Evolutionary conservation across 306 rosid genomes (phyloP).

Genomic region (Prunus dulcis): DNA sequence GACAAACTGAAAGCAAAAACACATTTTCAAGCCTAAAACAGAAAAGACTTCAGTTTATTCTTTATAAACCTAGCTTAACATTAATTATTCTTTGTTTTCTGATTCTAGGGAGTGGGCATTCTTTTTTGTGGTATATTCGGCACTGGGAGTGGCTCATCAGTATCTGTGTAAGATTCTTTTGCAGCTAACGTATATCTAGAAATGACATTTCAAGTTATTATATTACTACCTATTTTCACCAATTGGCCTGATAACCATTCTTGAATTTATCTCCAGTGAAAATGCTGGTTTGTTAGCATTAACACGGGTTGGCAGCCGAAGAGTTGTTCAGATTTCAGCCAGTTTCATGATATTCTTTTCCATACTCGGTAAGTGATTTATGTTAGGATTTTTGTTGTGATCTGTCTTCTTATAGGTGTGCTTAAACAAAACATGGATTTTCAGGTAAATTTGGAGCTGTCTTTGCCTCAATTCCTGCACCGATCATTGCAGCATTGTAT

Average conservation of each 20-base stretch:
- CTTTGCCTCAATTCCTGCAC: conserved; percentile 93
- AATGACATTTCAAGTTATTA: conserved; percentile 1
- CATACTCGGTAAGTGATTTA: conserved; percentile 57
- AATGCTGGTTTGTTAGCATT: conserved; percentile 91
- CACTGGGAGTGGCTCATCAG: conserved; percentile 88
- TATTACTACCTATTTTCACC: conserved; percentile 1
- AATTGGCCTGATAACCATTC: background rate
- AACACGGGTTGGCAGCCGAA: conserved; percentile 95
- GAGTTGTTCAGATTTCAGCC: conserved; percentile 93
- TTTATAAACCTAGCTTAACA: background rate
- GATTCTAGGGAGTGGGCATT: conserved; percentile 79
- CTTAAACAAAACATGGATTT: conserved; percentile 10
- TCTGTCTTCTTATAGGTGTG: background rate
- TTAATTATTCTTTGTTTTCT: conserved; percentile 7
- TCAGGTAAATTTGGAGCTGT: conserved; percentile 95
- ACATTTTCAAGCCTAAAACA: too few relatives aligned
- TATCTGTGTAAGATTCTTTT: conserved; percentile 71
- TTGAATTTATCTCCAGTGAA: conserved; percentile 46
- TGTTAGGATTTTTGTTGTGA: background rate
- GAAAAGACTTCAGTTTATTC: background rate
- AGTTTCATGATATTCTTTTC: conserved; percentile 97
- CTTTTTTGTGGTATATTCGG: conserved; percentile 88
- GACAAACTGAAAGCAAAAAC: too few relatives aligned
- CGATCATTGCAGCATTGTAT: conserved; percentile 80
- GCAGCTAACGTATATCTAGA: conserved; percentile 1